These are phyloP conservation scores for Laetiporus sulphureus DNA, from an alignment of 1,284 basidiomycete genomes.

Conservation along the genomic window DNA sequence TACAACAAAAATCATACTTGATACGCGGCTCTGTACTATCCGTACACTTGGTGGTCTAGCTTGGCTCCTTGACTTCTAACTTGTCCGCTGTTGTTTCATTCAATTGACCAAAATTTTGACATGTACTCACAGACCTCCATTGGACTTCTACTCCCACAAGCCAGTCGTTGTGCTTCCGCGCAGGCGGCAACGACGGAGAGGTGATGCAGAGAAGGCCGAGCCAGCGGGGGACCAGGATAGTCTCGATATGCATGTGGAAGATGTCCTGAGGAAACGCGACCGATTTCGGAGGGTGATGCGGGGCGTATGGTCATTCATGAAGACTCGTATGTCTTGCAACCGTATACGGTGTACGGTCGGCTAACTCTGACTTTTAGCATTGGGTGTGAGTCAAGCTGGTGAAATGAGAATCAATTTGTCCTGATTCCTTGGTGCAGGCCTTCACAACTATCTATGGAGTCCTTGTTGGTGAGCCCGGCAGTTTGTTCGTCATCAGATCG, in stretches of 20 bases:
- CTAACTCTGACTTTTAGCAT: constrained; percentile 8
- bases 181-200: constrained; percentile 10
- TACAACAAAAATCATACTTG: too few species aligned
- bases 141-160: constrained; percentile 62
- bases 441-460: constrained; percentile 79
- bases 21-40: too few species aligned
- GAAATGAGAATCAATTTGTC: too few species aligned
- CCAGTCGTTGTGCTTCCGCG: constrained; percentile 56
- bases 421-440: constrained; percentile 40
- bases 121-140: constrained; percentile 53
- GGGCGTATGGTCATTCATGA: constrained; percentile 80
- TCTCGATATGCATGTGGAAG: constrained; percentile 75
- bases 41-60: too few species aligned
- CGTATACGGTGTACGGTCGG: too few species aligned
- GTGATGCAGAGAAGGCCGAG: constrained; percentile 26
- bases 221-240: constrained; percentile 40
- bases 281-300: constrained; percentile 55
- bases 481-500: too few species aligned
- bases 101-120: not conserved
- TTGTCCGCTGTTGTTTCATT: not conserved
- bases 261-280: constrained; percentile 64
- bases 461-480: constrained; percentile 45
- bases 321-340: constrained; percentile 65
- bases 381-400: constrained; percentile 20
- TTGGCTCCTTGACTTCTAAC: too few species aligned